These are phyloP conservation scores for Malassezia globosa DNA, from an alignment of 1,284 basidiomycete species.

Conservation along the genomic window DNA sequence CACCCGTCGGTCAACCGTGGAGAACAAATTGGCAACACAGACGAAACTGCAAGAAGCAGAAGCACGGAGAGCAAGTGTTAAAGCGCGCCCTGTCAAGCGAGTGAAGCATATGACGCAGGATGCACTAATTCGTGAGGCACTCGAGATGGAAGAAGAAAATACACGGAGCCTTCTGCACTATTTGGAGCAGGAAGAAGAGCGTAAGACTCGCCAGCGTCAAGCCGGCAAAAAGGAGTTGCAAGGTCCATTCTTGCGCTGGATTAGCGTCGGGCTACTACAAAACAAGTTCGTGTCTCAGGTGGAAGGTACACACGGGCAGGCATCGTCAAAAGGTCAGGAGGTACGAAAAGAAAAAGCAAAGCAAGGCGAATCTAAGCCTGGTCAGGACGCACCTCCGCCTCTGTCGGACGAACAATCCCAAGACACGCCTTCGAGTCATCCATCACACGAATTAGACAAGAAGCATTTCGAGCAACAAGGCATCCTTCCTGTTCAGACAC, in stretches of 20 bases:
- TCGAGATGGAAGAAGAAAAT: constrained; percentile 75
- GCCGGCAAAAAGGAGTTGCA: constrained; percentile 54
- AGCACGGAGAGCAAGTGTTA: constrained; percentile 53
- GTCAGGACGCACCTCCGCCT: no score
- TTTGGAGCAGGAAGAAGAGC: constrained; percentile 66
- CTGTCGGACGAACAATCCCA: no score
- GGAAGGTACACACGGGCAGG: no score
- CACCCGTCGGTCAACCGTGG: constrained; percentile 28
- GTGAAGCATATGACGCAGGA: constrained; percentile 57
- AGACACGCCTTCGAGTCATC: no score
- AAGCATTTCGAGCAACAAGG: no score
- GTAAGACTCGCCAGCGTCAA: constrained; percentile 58
- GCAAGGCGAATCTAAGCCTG: no score
- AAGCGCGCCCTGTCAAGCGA: constrained; percentile 17
- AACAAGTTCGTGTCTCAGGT: constrained; percentile 2
- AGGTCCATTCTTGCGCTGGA: constrained; percentile 63
- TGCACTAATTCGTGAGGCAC: constrained; percentile 65
- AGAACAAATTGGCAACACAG: constrained; percentile 32
- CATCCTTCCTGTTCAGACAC: no score
- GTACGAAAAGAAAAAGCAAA: no score
- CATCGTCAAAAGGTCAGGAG: no score
- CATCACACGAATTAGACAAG: no score
- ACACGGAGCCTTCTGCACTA: constrained; percentile 66
- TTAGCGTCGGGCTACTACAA: constrained; percentile 52
- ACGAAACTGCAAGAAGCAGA: constrained; percentile 53